phyloP scores from a whole-genome alignment of 2,329 filamentous ascomycete species.

The Clarireedia monteithiana region DNA sequence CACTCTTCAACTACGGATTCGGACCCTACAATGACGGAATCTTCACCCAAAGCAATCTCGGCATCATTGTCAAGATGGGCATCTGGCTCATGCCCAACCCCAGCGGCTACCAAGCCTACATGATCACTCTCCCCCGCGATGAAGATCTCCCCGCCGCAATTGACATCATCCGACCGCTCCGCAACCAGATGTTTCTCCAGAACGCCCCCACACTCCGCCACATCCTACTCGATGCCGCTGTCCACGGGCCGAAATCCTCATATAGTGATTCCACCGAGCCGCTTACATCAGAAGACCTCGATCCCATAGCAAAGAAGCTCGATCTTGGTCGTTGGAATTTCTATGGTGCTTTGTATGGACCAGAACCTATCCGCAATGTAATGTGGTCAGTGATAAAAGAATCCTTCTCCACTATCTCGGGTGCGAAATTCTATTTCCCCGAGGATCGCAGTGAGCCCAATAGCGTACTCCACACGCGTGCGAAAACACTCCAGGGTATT shows the following conservation, averaged over 20 bases:
- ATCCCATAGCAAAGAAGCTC: conserved; percentile 34
- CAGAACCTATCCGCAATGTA: conserved; percentile 27
- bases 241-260: conserved; percentile 33
- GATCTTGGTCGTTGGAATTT: conserved; percentile 40
- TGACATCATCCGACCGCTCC: conserved; percentile 38
- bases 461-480: conserved; percentile 26
- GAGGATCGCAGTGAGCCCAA: conserved; percentile 23
- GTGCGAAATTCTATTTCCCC: conserved; percentile 27
- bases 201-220: conserved; percentile 27
- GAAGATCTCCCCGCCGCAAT: conserved; percentile 19
- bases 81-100: conserved; percentile 46
- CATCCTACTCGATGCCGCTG: conserved; percentile 26
- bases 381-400: conserved; percentile 28
- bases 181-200: conserved; percentile 37
- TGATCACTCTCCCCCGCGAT: conserved; percentile 37
- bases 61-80: conserved; percentile 46
- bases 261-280: conserved; percentile 26
- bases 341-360: conserved; percentile 36
- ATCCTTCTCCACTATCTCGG: conserved; percentile 25
- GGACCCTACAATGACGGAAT: conserved; percentile 34
- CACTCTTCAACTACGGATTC: conserved; percentile 31
- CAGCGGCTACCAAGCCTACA: conserved; percentile 37
- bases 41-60: conserved; percentile 44
- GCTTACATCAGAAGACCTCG: conserved; percentile 33
- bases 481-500: conserved; percentile 23